Base-by-base conservation (phyloP, 1,139 yeast genomes). In the Nakaseomyces glabratus region DNA sequence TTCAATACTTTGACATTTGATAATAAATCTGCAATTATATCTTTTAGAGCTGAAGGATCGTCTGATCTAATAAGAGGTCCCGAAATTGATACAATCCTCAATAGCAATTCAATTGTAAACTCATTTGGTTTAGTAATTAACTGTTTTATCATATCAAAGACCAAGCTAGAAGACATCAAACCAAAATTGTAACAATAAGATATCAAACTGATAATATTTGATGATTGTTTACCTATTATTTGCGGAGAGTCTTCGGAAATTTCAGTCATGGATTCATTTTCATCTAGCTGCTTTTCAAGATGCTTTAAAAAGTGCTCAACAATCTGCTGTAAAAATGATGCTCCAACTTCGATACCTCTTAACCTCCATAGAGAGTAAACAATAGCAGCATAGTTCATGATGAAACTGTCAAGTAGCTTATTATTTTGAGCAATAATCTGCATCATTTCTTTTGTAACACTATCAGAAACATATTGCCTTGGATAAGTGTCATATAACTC, bases 271-370 rank as follows among this genome's bases (percentile, higher is more conserved):
- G 48, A 38, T 5, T 33, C 20, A 6, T 36, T 24, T 6, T 30
- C 21, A 8, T 34, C 25, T 17, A 33, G 26, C 29, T 57, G 60
- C 5, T 51, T 50, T 12, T 56, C 46, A 21, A 54, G 55, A 55
- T 17, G 44, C 49, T 40, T 72, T 75, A 55, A 75, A 20, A 57
- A 76, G 38, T 65, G 68, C 46, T 84, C 95, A 19, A 88, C 81
- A 36, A 84, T 57, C 0, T 73, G 68, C 54, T 93, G 98, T 23
- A 88, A 66, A 44, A 86, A 80, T 47, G 66, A 73, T 0, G 97
- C 98, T 37, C 95, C 97, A 58, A 86, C 82, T 44, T 85, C 95
- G 22, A 79, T 74, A 13, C 98, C 98, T 51, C 82, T 81, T 7
- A 76, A 52, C 42, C 82, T 70, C 60, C 82, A 86, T 19, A 90